These are phyloP conservation scores for Neotropicomus parvogracilis DNA, from an alignment of 1,284 basidiomycete species.

Conservation along the genomic window DNA sequence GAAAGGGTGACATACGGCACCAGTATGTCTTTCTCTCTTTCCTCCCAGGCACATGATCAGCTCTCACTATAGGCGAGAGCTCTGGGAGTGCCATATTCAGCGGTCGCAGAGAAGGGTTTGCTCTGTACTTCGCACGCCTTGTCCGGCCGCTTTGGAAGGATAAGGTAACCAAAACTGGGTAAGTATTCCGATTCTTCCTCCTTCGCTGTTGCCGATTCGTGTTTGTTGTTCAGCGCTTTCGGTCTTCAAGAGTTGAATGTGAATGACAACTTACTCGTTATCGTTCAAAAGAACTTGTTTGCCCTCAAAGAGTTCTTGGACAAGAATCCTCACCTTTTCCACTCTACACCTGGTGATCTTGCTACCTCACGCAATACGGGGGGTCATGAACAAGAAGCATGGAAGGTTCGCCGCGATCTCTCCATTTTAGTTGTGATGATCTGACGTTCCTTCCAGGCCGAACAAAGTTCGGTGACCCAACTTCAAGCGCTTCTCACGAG, in stretches of 20 bases:
- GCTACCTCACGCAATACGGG: constrained; percentile 50
- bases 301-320: constrained; percentile 74
- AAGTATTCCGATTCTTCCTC: constrained; percentile 17
- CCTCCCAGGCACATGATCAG: neutral
- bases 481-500: constrained; percentile 73
- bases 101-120: constrained; percentile 86
- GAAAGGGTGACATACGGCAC: constrained; percentile 71
- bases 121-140: constrained; percentile 82
- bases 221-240: constrained; percentile 34
- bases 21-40: constrained; percentile 40
- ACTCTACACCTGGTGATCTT: constrained; percentile 67
- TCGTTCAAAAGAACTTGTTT: constrained; percentile 76
- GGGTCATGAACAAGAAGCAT: constrained; percentile 72
- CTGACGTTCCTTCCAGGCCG: constrained; percentile 49
- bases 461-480: constrained; percentile 76
- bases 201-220: neutral
- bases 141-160: constrained; percentile 86
- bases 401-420: constrained; percentile 54
- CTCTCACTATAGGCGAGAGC: constrained; percentile 48
- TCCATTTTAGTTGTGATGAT: neutral
- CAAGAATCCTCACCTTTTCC: constrained; percentile 76
- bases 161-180: constrained; percentile 68
- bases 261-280: constrained; percentile 59
- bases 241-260: constrained; percentile 56
- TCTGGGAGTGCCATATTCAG: constrained; percentile 79